phyloP scores from a whole-genome alignment of 225 moss, liverwort and hornwort species.

The Physcomitrellopsis africana region DNA sequence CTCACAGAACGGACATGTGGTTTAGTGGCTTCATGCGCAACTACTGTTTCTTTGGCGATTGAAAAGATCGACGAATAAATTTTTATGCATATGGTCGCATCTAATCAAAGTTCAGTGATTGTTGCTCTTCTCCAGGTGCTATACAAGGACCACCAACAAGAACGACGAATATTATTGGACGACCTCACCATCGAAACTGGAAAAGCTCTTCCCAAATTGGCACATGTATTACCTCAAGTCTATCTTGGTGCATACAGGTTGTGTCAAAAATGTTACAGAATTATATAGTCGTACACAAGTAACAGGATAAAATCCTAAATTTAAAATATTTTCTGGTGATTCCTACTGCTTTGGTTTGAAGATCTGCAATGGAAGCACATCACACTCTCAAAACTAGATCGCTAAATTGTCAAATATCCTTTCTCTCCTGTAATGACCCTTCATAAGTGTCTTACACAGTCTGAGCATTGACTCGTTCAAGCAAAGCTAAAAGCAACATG shows the following conservation, averaged over 20 bases:
- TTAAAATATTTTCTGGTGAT: neutral
- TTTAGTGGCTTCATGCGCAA: no score
- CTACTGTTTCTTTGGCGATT: no score
- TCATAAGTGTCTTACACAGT: neutral
- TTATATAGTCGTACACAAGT: neutral
- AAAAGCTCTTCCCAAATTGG: conserved; percentile 30
- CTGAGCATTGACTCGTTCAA: neutral
- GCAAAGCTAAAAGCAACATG: neutral
- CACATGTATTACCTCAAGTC: conserved; percentile 17
- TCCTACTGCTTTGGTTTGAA: neutral
- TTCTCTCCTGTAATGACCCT: neutral
- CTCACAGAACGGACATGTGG: no score
- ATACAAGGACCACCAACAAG: conserved; percentile 13
- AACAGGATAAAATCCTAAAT: neutral
- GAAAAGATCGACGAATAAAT: no score
- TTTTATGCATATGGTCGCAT: neutral
- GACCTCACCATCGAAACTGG: conserved; percentile 24
- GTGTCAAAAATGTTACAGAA: neutral
- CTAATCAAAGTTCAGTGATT: neutral
- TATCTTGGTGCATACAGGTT: no score
- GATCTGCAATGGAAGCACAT: neutral
- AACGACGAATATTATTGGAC: conserved; percentile 29
- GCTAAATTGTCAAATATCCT: neutral
- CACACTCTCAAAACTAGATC: neutral
- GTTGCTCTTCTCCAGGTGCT: conserved; percentile 24